Evolutionary conservation across 1,284 basidiomycete species (phyloP).

Genomic region (Trametes pubescens): DNA sequence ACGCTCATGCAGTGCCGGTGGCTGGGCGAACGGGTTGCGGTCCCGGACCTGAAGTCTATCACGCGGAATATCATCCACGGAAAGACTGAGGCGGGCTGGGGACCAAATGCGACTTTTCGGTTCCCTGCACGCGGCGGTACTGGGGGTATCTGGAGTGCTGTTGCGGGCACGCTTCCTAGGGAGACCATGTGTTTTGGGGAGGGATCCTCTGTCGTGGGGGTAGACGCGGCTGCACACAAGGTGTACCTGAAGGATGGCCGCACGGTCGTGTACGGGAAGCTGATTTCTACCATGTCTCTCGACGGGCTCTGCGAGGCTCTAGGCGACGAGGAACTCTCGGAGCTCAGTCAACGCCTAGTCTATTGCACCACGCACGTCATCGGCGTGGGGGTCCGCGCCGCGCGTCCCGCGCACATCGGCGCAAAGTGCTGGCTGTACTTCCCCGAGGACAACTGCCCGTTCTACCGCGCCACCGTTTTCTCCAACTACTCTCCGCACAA

Average conservation of each 20-base stretch:
- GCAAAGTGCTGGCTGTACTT: conserved; percentile 11
- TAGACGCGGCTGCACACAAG: background rate
- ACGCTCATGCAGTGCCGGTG: conserved; percentile 1
- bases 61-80: background rate
- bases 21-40: conserved; percentile 8
- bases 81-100: background rate
- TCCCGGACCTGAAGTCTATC: conserved; percentile 3
- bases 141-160: conserved; percentile 4
- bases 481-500: conserved; percentile 11
- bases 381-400: background rate
- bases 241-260: background rate
- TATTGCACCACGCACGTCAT: conserved; percentile 4
- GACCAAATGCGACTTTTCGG: conserved; percentile 8
- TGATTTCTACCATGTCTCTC: conserved; percentile 2
- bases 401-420: conserved; percentile 1
- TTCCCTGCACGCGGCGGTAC: conserved; percentile 4
- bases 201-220: background rate
- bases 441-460: conserved; percentile 9
- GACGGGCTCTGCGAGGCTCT: background rate
- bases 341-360: background rate
- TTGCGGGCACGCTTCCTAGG: background rate
- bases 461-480: conserved; percentile 9
- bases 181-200: background rate
- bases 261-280: background rate
- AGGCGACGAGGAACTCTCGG: background rate